phyloP scores from a whole-genome alignment of 164 flowering plant genomes.

The Magnolia officinalis region DNA sequence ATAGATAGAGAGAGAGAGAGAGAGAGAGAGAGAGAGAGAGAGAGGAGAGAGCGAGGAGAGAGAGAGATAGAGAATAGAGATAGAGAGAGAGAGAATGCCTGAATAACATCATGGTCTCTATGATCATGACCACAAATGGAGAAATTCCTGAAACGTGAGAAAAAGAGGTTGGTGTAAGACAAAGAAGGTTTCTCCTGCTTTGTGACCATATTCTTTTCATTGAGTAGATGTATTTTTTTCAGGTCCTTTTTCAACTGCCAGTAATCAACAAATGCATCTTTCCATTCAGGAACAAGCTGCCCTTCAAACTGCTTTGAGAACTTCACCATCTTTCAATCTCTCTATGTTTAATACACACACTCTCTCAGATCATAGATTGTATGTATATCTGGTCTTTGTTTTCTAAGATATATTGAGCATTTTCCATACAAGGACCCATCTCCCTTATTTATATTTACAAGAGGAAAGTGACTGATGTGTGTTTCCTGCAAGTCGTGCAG shows the following conservation, averaged over 20 bases:
- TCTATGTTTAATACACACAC: neutral
- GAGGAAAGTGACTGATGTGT: slow-evolving; percentile 34
- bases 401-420: slow-evolving; percentile 15
- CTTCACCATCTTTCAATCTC: slow-evolving; percentile 63
- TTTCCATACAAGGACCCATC: slow-evolving; percentile 18
- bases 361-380: neutral
- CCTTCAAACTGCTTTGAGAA: slow-evolving; percentile 94
- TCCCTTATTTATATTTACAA: slow-evolving; percentile 36
- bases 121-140: slow-evolving; percentile 41
- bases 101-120: slow-evolving; percentile 61
- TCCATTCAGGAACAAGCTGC: slow-evolving; percentile 97
- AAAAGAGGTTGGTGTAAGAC: slow-evolving; percentile 20
- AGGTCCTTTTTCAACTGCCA: slow-evolving; percentile 80
- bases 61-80: no score
- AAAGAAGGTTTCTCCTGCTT: slow-evolving; percentile 19
- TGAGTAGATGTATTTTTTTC: slow-evolving; percentile 63
- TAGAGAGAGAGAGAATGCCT: slow-evolving; percentile 37
- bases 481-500: slow-evolving; percentile 14
- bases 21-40: no score
- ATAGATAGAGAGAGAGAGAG: no score
- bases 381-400: slow-evolving; percentile 2
- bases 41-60: neutral
- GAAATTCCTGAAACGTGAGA: slow-evolving; percentile 43
- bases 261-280: slow-evolving; percentile 96
- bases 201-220: slow-evolving; percentile 1